Percentiles rank a stretch among this genome's conserved stretches.
phyloP scores from a whole-genome alignment of 192 early-diverging fungal species.

The Lobosporangium transversale region DNA sequence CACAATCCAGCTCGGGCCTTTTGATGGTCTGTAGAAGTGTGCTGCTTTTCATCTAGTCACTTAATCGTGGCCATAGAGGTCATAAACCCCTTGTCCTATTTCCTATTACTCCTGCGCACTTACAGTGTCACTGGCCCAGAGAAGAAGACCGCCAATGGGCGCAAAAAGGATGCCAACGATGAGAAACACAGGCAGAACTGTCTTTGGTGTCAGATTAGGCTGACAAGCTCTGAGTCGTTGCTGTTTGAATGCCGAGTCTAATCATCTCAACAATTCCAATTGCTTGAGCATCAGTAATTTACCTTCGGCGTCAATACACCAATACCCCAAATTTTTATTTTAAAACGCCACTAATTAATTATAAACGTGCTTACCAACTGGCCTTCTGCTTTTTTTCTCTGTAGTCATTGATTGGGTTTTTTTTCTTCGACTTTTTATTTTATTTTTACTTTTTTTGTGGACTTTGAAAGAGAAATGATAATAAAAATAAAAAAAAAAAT shows the following conservation, averaged over 20 bases:
- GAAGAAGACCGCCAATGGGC: conserved; percentile 92
- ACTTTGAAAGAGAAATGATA: not conserved
- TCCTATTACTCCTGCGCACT: no score
- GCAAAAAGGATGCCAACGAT: conserved; percentile 94
- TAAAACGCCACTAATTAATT: not conserved
- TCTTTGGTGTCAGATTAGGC: conserved; percentile 97
- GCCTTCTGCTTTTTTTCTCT: conserved; percentile 67
- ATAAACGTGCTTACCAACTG: conserved; percentile 58
- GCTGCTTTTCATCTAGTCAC: no score
- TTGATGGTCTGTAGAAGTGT: no score
- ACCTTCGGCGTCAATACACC: no score
- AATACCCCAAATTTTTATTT: no score
- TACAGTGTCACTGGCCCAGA: conserved; percentile 88
- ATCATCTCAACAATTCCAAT: no score
- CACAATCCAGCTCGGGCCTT: no score
- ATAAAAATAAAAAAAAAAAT: not conserved
- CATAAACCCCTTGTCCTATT: no score
- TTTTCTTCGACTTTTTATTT: not conserved
- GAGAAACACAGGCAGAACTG: conserved; percentile 96
- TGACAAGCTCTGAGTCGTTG: conserved; percentile 99
- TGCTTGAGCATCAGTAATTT: no score
- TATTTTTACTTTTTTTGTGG: not conserved
- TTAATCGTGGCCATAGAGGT: no score
- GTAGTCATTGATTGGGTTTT: not conserved
- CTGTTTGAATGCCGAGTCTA: conserved; percentile 98